Conservation (phyloP, 371 early-diverging fungal species). For the Mortierella sp. region DNA sequence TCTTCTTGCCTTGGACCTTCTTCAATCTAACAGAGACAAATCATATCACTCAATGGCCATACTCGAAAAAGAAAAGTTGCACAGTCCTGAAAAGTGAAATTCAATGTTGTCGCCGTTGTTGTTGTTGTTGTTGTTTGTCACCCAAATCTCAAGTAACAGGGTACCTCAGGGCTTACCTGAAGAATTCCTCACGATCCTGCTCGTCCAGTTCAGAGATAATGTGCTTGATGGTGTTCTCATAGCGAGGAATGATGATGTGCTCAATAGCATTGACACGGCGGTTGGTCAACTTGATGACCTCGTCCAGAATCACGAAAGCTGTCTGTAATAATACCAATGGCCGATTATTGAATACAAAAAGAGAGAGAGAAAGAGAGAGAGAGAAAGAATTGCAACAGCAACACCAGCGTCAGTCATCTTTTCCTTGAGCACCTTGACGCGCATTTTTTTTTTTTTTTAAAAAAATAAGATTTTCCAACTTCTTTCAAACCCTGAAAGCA, state of each 20-base stretch:
- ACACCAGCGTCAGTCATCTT: neutral
- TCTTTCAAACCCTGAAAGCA: too few relatives aligned
- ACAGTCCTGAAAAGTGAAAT: too few relatives aligned
- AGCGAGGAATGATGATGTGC: slow-evolving; percentile 97
- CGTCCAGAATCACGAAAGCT: slow-evolving; percentile 97
- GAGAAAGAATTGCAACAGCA: slow-evolving; percentile 2
- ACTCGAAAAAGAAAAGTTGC: too few relatives aligned
- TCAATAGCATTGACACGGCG: slow-evolving; percentile 99
- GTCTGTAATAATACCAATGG: slow-evolving; percentile 62
- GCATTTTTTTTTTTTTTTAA: neutral
- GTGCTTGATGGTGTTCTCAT: slow-evolving; percentile 98
- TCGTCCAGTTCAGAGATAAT: slow-evolving; percentile 99
- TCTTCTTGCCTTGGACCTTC: slow-evolving; percentile 98
- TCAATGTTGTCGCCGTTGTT: too few relatives aligned
- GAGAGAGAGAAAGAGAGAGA: neutral
- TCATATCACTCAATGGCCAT: neutral
- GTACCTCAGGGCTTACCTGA: too few relatives aligned
- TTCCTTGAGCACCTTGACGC: slow-evolving; percentile 45
- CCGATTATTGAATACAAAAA: slow-evolving; percentile 13
- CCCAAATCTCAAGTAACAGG: too few relatives aligned
- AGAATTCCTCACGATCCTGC: slow-evolving; percentile 99
- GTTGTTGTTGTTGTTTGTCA: too few relatives aligned
- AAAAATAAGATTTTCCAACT: neutral
- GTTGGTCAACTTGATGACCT: slow-evolving; percentile 99
- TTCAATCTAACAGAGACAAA: slow-evolving; percentile 74